Evolutionary conservation across 331 rosid species (phyloP).

Genomic region (Erythrophleum ivorense): DNA sequence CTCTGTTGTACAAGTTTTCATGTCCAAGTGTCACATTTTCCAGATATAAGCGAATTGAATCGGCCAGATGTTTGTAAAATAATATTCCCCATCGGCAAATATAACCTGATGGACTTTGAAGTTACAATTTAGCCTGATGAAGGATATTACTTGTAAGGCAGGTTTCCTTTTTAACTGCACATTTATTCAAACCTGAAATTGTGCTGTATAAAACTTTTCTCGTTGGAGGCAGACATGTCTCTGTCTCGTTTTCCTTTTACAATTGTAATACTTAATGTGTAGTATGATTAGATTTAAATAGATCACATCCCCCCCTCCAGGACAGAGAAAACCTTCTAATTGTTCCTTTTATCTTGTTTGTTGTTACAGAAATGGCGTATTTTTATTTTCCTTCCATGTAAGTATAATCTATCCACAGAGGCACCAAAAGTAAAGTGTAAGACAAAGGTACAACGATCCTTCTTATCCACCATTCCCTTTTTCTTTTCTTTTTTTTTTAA

Average conservation of each 20-base stretch:
- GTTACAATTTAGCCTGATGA: conserved; percentile 90
- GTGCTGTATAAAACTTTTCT: conserved; percentile 4
- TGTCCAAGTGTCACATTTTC: conserved; percentile 41
- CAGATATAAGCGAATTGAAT: conserved; percentile 91
- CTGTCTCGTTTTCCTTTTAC: not conserved
- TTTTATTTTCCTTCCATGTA: conserved; percentile 80
- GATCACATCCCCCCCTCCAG: not conserved
- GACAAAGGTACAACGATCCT: conserved; percentile 72
- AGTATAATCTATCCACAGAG: conserved; percentile 90
- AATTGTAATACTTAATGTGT: not conserved
- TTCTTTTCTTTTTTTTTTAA: not conserved
- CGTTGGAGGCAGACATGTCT: conserved; percentile 9
- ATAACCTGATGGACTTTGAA: conserved; percentile 89
- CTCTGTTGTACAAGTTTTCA: conserved; percentile 26
- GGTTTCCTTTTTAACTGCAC: conserved; percentile 24
- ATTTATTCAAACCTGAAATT: conserved; percentile 3
- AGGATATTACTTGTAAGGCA: conserved; percentile 76
- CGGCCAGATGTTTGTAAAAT: conserved; percentile 76
- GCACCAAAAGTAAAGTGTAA: conserved; percentile 96
- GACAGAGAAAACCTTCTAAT: not conserved
- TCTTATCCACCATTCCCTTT: conserved; percentile 29
- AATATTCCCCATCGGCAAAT: conserved; percentile 83
- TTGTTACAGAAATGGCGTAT: conserved; percentile 76
- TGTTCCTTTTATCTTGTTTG: conserved; percentile 23
- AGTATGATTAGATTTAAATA: conserved; percentile 4